phyloP scores from a whole-genome alignment of 495 filamentous ascomycete genomes.

The Neurospora pannonica region DNA sequence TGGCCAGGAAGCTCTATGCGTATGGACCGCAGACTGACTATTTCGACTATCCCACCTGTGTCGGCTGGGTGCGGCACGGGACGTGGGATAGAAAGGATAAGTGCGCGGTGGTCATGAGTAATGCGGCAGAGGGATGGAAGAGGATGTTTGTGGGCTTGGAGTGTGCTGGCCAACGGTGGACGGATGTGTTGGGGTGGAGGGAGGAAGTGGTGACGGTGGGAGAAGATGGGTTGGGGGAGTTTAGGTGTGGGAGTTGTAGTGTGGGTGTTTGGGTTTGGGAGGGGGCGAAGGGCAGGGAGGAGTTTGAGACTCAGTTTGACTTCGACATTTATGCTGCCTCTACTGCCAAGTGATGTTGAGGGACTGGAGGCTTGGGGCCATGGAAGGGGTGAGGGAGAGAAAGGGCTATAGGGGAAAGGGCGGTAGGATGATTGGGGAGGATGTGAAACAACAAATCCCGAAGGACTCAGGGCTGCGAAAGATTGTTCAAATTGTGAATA shows the following conservation, averaged over 20 bases:
- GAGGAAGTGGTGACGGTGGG: constrained; percentile 40
- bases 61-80: constrained; percentile 61
- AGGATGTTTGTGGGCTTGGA: constrained; percentile 52
- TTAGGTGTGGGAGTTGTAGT: constrained; percentile 43
- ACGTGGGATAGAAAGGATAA: constrained; percentile 41
- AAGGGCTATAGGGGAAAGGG: not conserved
- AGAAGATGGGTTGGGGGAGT: constrained; percentile 45
- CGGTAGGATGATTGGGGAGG: not conserved
- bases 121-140: constrained; percentile 39
- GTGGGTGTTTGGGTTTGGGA: constrained; percentile 54
- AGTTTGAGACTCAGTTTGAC: constrained; percentile 23
- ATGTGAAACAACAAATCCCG: not conserved
- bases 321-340: not conserved
- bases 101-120: constrained; percentile 52
- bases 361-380: not conserved
- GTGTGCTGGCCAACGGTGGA: constrained; percentile 49
- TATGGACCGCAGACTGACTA: constrained; percentile 63
- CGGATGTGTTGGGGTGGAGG: constrained; percentile 46
- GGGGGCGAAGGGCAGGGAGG: constrained; percentile 41
- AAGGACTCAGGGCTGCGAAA: not conserved
- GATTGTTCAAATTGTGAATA: not conserved
- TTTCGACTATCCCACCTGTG: constrained; percentile 55
- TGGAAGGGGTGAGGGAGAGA: not conserved
- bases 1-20: constrained; percentile 58
- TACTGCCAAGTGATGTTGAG: not conserved